Evolutionary conservation across 2,329 filamentous ascomycete species (phyloP), one percentile per base, ranked within the genome.

Genomic region (Emergomyces africanus): DNA sequence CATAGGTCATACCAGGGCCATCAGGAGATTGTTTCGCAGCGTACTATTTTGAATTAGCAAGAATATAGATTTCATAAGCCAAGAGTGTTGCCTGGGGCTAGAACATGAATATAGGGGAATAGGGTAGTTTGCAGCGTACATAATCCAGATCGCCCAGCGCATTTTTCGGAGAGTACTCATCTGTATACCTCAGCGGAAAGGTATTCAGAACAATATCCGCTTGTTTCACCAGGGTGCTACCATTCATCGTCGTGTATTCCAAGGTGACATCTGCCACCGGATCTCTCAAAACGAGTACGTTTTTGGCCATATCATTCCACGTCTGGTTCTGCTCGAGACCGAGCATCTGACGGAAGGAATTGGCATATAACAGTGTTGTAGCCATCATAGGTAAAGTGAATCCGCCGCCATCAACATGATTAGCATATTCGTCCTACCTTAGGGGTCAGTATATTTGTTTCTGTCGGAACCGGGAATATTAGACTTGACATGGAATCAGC

Each of bases 1-100:
- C 83, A 69, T 86, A 89, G 1, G 86, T 88, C 86, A 89, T 89
- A 2, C 82, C 86, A 0, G 86, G 86, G 0, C 86, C 86, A 63
- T 87, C 79, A 1, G 80, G 73, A 0, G 84, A 86, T 70, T 88
- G 85, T 58, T 83, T 85, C 50, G 81, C 81, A 4, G 86, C 84
- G 65, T 88, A 88, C 75, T 79, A 60, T 10, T 48, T 58, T 20
- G 5, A 14, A 9, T 33, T 37, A 12, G 23, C 33, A 30, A 35
- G 2, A 9, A 20, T 12, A 23, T n/a, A 44, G 15, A 1, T n/a
- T n/a, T n/a, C n/a, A n/a, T 44, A 3, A 12, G 20, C 20, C 10
- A 0, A 12, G 41, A 44, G 8, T 8, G 2, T 28, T 25, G 20
- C 23, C 15, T 28, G 20, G 23, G 44, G 3, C 4, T n/a, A 12